Evolutionary conservation across 768 basidiomycete species (phyloP), one percentile per base, ranked within the genome.

Genomic region (Mycena floridula): DNA sequence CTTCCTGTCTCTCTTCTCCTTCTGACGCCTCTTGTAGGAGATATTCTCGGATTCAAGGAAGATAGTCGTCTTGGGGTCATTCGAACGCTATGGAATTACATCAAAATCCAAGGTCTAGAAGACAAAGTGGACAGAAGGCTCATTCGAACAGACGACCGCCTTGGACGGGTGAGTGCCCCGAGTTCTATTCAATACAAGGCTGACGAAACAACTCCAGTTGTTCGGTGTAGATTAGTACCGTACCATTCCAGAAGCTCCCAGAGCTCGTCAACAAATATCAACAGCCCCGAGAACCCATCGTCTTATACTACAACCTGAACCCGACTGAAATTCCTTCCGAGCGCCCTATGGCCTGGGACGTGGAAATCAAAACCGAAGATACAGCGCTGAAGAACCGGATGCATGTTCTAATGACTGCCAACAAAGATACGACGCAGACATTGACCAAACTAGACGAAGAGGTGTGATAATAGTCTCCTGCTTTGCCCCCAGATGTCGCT

Each of bases 321-420:
- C 86, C 85, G 0, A 58, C 68, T 4, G 52, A 69, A 1, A 69
- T 76, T 24, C 77, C 85, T 0, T 77, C 87, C 3, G 87, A 89
- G 46, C 71, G 81, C 7, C 77, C 81, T 8, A 72, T 75, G 44
- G 90, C 89, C 4, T 95, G 82, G 74, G 93, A 96, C 56, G 76
- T 93, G 15, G 91, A 95, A 41, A 63, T 95, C 9, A 93, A 90
- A 61, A 77, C 85, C 61, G 93, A 96, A 55, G 93, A 96, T 57
- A 68, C 77, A 2, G 60, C 65, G 7, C 58, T 85, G 36, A 94
- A 93, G 64, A 74, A 66, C 44, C 78, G 82, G 41, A 89, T 91
- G 82, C 64, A 76, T 1, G 79, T 83, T n/a, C 74, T 85, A 38
- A 65, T 85, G 9, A 73, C 76, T 39, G 69, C 84, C 44, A 82